Evolutionary conservation across 2,329 filamentous ascomycete genomes (phyloP).

Genomic region (Fusarium subtropicale): DNA sequence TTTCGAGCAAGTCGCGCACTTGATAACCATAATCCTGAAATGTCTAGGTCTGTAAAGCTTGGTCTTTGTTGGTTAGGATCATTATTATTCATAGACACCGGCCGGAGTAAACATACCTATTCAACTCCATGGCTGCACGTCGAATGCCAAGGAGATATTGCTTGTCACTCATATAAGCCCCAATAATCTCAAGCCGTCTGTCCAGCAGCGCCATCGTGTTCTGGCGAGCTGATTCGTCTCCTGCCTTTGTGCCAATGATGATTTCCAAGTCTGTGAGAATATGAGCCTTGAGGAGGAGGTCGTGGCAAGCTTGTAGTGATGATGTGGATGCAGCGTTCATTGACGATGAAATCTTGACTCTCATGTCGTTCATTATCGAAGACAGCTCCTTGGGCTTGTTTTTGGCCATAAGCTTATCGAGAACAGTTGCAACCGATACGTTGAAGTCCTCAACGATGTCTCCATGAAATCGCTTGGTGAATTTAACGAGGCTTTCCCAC

Average conservation of each 20-base stretch:
- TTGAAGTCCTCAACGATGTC: constrained; percentile 75
- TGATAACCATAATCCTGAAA: constrained; percentile 86
- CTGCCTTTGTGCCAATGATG: constrained; percentile 66
- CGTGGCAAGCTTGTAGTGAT: constrained; percentile 86
- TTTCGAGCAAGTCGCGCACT: constrained; percentile 90
- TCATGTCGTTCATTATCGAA: constrained; percentile 70
- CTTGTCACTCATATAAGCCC: constrained; percentile 91
- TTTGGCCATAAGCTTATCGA: constrained; percentile 70
- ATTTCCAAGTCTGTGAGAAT: constrained; percentile 88
- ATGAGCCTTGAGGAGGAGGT: constrained; percentile 86
- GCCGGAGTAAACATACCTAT: constrained; percentile 62
- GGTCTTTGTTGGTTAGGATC: constrained; percentile 53
- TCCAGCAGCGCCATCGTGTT: constrained; percentile 61
- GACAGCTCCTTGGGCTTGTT: constrained; percentile 63
- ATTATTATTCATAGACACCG: background rate
- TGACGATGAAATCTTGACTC: constrained; percentile 76
- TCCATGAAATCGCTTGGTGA: constrained; percentile 67
- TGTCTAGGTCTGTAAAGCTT: constrained; percentile 75
- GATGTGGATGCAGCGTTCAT: constrained; percentile 81
- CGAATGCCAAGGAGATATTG: constrained; percentile 90
- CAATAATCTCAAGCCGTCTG: constrained; percentile 86
- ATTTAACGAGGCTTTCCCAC: constrained; percentile 79
- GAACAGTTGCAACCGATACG: constrained; percentile 74
- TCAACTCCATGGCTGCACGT: constrained; percentile 86
- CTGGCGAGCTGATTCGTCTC: constrained; percentile 55